Percentiles rank a stretch among this genome's conserved stretches.
These are phyloP conservation scores for Coemansia sp. DNA, from an alignment of 192 early-diverging fungal genomes.

Conservation along the genomic window DNA sequence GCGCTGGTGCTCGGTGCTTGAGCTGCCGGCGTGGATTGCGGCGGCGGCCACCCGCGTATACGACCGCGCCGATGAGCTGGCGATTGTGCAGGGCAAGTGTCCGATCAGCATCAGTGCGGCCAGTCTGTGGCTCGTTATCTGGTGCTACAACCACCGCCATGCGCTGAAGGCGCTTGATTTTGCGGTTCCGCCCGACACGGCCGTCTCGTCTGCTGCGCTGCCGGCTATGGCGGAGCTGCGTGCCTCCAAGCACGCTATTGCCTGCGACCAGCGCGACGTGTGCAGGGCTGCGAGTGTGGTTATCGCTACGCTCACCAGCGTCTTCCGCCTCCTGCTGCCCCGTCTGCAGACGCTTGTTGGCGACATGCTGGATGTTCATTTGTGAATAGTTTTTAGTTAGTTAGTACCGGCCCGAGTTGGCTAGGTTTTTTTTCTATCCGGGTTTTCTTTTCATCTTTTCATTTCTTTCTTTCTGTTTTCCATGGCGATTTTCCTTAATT, in stretches of 20 bases:
- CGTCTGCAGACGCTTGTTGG: constrained; percentile 23
- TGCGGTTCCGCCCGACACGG: constrained; percentile 10
- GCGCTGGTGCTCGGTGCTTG: constrained; percentile 62
- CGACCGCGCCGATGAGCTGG: constrained; percentile 59
- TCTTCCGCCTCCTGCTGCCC: constrained; percentile 56
- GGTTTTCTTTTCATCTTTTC: neutral
- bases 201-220: constrained; percentile 32
- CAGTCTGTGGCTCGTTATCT: constrained; percentile 62
- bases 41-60: constrained; percentile 57
- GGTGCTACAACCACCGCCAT: constrained; percentile 58
- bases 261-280: constrained; percentile 59
- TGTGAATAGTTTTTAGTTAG: constrained; percentile 8
- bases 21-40: constrained; percentile 56
- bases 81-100: constrained; percentile 65
- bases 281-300: constrained; percentile 60
- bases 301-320: constrained; percentile 62
- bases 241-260: constrained; percentile 31
- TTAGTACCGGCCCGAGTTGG: no score
- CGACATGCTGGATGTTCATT: constrained; percentile 23
- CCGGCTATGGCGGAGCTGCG: constrained; percentile 21
- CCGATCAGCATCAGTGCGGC: constrained; percentile 66
- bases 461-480: neutral
- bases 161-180: constrained; percentile 13
- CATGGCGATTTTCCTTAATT: no score
- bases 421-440: neutral